These are phyloP conservation scores for Xeromyces bisporus DNA, from an alignment of 495 filamentous ascomycete species.

Conservation along the genomic window DNA sequence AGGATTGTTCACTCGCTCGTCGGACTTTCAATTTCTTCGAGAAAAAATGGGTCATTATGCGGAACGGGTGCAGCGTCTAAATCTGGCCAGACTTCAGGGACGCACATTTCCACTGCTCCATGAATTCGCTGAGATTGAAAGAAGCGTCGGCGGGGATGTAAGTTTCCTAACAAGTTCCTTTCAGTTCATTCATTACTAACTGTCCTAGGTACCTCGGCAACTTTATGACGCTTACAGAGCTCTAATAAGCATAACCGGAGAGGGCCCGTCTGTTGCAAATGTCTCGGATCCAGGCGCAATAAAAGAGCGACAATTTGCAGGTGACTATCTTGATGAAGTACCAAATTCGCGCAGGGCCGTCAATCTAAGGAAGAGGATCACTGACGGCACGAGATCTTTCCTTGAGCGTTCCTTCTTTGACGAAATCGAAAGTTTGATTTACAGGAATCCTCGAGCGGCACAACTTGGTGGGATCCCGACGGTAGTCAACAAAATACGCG, in stretches of 20 bases:
- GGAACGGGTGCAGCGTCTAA: constrained; percentile 59
- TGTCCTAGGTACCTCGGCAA: constrained; percentile 38
- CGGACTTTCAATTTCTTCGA: constrained; percentile 54
- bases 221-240: constrained; percentile 64
- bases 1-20: constrained; percentile 22
- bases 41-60: constrained; percentile 68
- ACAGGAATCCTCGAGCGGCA: constrained; percentile 73
- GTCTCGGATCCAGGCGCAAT: constrained; percentile 36
- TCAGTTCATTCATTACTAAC: constrained; percentile 6
- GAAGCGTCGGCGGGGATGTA: constrained; percentile 46
- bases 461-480: constrained; percentile 79
- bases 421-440: constrained; percentile 55
- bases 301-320: constrained; percentile 59
- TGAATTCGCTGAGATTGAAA: constrained; percentile 56
- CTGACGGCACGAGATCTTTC: constrained; percentile 57
- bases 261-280: constrained; percentile 37
- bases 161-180: constrained; percentile 5
- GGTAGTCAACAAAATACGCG: constrained; percentile 74
- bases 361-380: constrained; percentile 51
- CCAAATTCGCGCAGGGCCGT: constrained; percentile 42
- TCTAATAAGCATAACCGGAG: constrained; percentile 53
- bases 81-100: constrained; percentile 48
- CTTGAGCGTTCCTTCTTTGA: constrained; percentile 59
- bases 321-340: constrained; percentile 54
- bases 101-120: constrained; percentile 50